Evolutionary conservation across 176 grass and related monocot species (phyloP), one percentile per base, ranked within the genome.

Genomic region (Raddia guianensis): DNA sequence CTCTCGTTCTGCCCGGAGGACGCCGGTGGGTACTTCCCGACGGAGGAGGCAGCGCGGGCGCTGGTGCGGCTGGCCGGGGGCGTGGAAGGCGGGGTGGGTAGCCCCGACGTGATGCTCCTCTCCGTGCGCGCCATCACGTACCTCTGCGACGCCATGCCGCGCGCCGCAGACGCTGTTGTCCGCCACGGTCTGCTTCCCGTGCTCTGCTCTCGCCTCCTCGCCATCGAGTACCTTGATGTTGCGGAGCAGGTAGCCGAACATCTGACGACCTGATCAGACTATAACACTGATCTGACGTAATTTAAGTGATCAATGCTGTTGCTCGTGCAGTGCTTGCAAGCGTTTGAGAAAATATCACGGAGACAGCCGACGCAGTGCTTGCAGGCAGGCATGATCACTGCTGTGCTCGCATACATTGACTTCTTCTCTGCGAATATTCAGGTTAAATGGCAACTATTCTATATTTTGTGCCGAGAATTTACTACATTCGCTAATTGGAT

Each of bases 341-440:
- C 96, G 48, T 91, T 99, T 76, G 96, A 99, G 84, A 99, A 99
- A 80, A 95, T 95, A 76, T 99, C 96, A 4, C 72, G 32, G 71
- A 80, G 79, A 48, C 88, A 95, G 80, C 90, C 92, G 2, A 80
- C 83, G 11, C 81, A 82, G 37, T 99, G 96, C 80, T 86, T 99
- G 85, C 81, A 91, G 79, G 90, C 96, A 6, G 90, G 96, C 35
- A 83, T 90, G 82, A 93, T 99, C 9, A 44, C 46, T 3, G 92
- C 96, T 33, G 88, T 90, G 20, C 90, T 95, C 7, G 32, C 62
- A 16, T 93, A 82, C 74, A 87, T 99, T 69, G 96, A 93, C 82
- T 99, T 99, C 89, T 99, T 95, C 79, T 61, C 92, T 46, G 82
- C 88, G 35, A 99, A 79, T 73, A 88, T 91, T 66, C 92, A 99